Evolutionary conservation across 306 rosid species (phyloP).

Genomic region (Prunus armeniaca): DNA sequence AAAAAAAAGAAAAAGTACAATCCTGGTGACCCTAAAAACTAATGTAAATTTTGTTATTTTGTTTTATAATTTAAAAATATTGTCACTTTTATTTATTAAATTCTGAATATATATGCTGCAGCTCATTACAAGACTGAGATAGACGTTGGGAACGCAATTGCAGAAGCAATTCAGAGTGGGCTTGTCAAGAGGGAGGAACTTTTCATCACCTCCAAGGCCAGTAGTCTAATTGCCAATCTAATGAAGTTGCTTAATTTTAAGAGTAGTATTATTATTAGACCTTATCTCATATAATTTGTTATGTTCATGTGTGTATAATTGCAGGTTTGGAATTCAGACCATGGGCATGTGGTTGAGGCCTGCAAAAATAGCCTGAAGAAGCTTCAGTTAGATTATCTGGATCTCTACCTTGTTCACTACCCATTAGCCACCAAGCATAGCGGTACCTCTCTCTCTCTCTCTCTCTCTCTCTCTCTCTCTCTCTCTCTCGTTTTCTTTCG

Average conservation of each 20-base stretch:
- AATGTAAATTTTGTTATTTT: background rate
- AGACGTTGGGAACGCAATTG: conserved; percentile 80
- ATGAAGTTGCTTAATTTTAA: too few relatives aligned
- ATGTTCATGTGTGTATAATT: background rate
- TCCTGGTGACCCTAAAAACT: background rate
- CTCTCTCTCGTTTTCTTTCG: background rate
- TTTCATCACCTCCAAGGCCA: conserved; percentile 77
- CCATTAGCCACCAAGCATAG: conserved; percentile 62
- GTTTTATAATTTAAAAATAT: background rate
- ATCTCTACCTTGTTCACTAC: conserved; percentile 68
- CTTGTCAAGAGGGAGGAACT: conserved; percentile 89
- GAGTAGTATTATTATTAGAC: background rate
- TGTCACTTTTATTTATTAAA: too few relatives aligned
- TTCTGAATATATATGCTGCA: conserved; percentile 16
- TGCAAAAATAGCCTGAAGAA: conserved; percentile 76
- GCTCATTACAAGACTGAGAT: conserved; percentile 78
- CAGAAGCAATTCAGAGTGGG: conserved; percentile 63
- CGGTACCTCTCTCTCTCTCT: conserved; percentile 31
- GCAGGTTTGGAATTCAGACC: conserved; percentile 88
- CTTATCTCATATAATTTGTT: background rate
- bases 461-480: background rate
- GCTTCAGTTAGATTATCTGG: conserved; percentile 64
- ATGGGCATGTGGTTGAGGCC: conserved; percentile 73
- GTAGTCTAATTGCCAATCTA: conserved; percentile 9
- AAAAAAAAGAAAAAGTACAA: background rate